These are phyloP conservation scores for Rhodotorula sp. DNA, from an alignment of 1,284 basidiomycete species.

Conservation along the genomic window DNA sequence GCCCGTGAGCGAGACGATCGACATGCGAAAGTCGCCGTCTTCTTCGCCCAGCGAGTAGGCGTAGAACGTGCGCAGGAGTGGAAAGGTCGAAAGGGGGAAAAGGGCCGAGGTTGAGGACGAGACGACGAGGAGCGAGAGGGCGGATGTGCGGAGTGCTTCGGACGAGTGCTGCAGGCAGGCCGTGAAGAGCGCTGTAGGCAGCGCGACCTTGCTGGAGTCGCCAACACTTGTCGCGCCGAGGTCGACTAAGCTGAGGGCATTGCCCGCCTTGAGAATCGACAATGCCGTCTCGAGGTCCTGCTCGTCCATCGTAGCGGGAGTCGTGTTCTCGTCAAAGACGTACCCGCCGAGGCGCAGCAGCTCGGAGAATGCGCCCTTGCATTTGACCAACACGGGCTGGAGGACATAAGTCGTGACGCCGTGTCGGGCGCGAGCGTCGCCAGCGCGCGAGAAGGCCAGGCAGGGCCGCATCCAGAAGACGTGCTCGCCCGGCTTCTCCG, in stretches of 20 bases:
- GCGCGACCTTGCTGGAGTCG: slow-evolving; percentile 1
- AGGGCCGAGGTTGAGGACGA: slow-evolving; percentile 15
- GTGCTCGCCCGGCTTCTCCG: not conserved
- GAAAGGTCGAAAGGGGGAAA: slow-evolving; percentile 25
- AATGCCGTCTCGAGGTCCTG: slow-evolving; percentile 33
- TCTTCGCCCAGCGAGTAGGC: slow-evolving; percentile 37
- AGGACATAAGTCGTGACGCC: slow-evolving; percentile 35
- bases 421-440: slow-evolving; percentile 5
- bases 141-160: slow-evolving; percentile 31
- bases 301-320: slow-evolving; percentile 1
- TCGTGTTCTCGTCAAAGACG: not conserved
- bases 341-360: slow-evolving; percentile 21
- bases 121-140: slow-evolving; percentile 39
- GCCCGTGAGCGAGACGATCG: slow-evolving; percentile 24
- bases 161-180: slow-evolving; percentile 24
- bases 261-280: slow-evolving; percentile 33
- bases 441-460: slow-evolving; percentile 14
- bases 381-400: slow-evolving; percentile 16
- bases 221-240: slow-evolving; percentile 12
- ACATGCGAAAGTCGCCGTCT: slow-evolving; percentile 38
- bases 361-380: slow-evolving; percentile 12
- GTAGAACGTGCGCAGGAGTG: slow-evolving; percentile 32
- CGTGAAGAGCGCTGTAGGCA: slow-evolving; percentile 17
- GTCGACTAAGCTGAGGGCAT: slow-evolving; percentile 32
- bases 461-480: slow-evolving; percentile 29